Conservation (phyloP, 2,329 filamentous ascomycete genomes). For the Fusarium nematophilum region DNA sequence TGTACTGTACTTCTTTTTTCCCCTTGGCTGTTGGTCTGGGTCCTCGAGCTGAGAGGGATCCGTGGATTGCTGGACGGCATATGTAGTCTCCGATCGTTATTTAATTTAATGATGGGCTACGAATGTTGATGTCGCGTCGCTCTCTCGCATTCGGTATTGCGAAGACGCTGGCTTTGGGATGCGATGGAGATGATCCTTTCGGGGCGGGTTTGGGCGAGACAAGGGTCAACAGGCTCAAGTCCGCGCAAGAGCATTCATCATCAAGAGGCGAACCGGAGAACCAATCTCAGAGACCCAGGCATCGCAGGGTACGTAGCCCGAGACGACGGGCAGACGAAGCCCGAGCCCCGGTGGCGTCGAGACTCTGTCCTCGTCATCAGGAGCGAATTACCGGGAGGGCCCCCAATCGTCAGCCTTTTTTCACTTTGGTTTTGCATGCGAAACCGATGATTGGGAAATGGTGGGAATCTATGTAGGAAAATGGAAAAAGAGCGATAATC, state of each 20-base stretch:
- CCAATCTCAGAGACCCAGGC: slow-evolving; percentile 26
- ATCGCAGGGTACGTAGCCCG: slow-evolving; percentile 29
- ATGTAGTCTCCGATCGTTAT: slow-evolving; percentile 23
- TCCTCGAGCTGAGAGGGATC: neutral
- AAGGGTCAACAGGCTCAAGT: slow-evolving; percentile 26
- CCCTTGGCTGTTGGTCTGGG: neutral
- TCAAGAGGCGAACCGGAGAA: slow-evolving; percentile 35
- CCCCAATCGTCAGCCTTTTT: slow-evolving; percentile 23
- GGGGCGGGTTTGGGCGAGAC: slow-evolving; percentile 1
- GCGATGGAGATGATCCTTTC: neutral
- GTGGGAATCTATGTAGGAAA: slow-evolving; percentile 29
- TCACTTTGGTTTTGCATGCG: neutral
- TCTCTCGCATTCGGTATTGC: neutral
- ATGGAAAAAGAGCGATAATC: slow-evolving; percentile 36
- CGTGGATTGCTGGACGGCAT: slow-evolving; percentile 6
- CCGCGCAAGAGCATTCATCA: slow-evolving; percentile 38
- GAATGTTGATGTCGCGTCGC: slow-evolving; percentile 25
- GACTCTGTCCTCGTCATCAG: slow-evolving; percentile 32
- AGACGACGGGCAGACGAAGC: slow-evolving; percentile 6
- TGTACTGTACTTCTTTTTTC: slow-evolving; percentile 27
- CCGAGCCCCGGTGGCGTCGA: slow-evolving; percentile 28
- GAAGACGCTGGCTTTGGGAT: slow-evolving; percentile 9
- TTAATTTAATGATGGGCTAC: slow-evolving; percentile 19
- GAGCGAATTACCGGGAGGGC: slow-evolving; percentile 21
- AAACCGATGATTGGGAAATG: slow-evolving; percentile 12